Conservation (phyloP, 805 yeast genomes). For the Suhomyces sp. region DNA sequence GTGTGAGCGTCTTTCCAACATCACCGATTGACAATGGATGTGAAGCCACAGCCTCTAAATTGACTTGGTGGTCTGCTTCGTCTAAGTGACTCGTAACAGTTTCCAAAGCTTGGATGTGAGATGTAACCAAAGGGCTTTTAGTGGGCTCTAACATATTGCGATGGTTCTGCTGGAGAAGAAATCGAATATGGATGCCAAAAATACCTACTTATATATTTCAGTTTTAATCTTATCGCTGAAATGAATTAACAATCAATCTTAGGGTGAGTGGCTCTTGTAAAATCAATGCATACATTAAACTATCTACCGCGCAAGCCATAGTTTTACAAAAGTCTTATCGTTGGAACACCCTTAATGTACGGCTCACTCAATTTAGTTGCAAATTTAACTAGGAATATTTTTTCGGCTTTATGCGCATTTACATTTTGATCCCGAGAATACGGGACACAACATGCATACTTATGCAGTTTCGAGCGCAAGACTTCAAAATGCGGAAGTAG, state of each 20-base stretch:
- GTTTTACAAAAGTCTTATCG: neutral
- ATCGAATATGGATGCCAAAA: neutral
- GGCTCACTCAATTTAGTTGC: neutral
- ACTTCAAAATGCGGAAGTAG: neutral
- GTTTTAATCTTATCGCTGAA: neutral
- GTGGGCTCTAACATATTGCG: neutral
- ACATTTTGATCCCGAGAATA: neutral
- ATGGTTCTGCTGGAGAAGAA: neutral
- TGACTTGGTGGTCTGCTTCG: constrained; percentile 1
- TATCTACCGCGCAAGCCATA: too few species aligned
- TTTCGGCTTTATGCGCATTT: neutral
- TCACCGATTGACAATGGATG: constrained; percentile 3
- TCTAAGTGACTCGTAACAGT: neutral
- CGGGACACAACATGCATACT: neutral
- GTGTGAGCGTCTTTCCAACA: constrained; percentile 24
- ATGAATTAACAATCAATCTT: neutral
- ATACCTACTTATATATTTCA: neutral
- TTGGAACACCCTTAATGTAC: too few species aligned
- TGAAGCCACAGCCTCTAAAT: neutral
- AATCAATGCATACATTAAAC: neutral
- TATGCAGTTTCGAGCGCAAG: neutral
- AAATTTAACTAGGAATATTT: neutral
- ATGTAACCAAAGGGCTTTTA: neutral
- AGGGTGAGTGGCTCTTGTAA: neutral
- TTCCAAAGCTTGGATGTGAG: neutral